These are phyloP conservation scores for Terana coerulea DNA, from an alignment of 768 basidiomycete species.

Conservation along the genomic window DNA sequence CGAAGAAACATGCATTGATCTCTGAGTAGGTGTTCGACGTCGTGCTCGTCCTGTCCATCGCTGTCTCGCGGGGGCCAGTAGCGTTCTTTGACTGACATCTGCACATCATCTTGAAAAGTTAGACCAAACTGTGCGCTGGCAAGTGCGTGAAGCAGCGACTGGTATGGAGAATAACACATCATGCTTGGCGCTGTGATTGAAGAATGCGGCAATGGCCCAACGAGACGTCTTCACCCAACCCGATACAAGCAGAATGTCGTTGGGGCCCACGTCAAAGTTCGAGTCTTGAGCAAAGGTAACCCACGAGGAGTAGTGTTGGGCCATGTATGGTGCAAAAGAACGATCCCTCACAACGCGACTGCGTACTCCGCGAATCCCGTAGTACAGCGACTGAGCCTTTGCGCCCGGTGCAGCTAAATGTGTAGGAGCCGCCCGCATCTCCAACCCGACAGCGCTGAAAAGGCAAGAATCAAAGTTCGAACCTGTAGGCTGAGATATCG, in stretches of 20 bases:
- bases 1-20: slow-evolving; percentile 17
- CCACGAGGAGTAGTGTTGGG: not conserved
- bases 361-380: not conserved
- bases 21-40: not conserved
- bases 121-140: not conserved
- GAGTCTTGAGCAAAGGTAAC: not conserved
- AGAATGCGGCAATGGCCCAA: not conserved
- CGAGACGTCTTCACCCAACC: not conserved
- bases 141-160: not conserved
- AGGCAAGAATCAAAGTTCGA: not conserved
- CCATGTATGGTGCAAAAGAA: not conserved
- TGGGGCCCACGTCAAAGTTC: not conserved
- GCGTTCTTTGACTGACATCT: not conserved
- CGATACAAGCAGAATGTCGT: not conserved
- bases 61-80: not conserved
- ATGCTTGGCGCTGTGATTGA: not conserved
- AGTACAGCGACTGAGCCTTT: not conserved
- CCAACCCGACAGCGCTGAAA: not conserved
- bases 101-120: not conserved
- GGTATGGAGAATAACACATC: not conserved
- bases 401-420: not conserved
- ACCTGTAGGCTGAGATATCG: not conserved
- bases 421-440: not conserved
- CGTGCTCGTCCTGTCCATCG: no score
- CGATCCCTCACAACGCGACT: no score